These are phyloP conservation scores for Candida tammaniensis DNA, from an alignment of 805 yeast species.

Conservation along the genomic window DNA sequence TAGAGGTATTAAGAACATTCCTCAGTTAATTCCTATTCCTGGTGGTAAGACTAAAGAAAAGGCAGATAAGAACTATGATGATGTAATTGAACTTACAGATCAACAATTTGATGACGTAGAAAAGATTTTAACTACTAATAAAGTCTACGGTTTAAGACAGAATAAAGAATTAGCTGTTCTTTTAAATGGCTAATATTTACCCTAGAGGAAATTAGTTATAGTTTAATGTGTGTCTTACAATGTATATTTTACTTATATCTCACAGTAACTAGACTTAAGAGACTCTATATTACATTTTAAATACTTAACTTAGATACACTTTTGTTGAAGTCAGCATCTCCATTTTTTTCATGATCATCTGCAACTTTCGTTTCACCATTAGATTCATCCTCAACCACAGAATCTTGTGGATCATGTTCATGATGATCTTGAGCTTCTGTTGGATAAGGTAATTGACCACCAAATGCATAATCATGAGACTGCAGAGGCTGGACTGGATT, in stretches of 20 bases:
- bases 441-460: conserved; percentile 19
- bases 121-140: too few relatives aligned
- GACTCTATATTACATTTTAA: too few relatives aligned
- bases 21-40: conserved; percentile 75
- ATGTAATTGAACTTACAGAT: conserved; percentile 45
- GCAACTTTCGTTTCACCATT: conserved; percentile 2
- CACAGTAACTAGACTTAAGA: too few relatives aligned
- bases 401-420: neutral
- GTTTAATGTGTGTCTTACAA: too few relatives aligned
- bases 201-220: neutral
- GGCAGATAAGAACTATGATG: conserved; percentile 55
- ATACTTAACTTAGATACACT: conserved; percentile 7
- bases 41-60: conserved; percentile 62
- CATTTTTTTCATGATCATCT: neutral
- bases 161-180: too few relatives aligned
- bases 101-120: too few relatives aligned
- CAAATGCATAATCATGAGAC: conserved; percentile 12
- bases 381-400: neutral
- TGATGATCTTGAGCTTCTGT: conserved; percentile 9
- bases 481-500: conserved; percentile 7
- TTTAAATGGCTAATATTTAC: neutral
- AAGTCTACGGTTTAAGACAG: too few relatives aligned
- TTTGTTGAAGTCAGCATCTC: conserved; percentile 2
- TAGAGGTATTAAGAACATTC: conserved; percentile 39
- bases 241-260: too few relatives aligned